Evolutionary conservation across 2,329 filamentous ascomycete species (phyloP), one percentile per base, ranked within the genome.

Genomic region (Mycogone perniciosa): DNA sequence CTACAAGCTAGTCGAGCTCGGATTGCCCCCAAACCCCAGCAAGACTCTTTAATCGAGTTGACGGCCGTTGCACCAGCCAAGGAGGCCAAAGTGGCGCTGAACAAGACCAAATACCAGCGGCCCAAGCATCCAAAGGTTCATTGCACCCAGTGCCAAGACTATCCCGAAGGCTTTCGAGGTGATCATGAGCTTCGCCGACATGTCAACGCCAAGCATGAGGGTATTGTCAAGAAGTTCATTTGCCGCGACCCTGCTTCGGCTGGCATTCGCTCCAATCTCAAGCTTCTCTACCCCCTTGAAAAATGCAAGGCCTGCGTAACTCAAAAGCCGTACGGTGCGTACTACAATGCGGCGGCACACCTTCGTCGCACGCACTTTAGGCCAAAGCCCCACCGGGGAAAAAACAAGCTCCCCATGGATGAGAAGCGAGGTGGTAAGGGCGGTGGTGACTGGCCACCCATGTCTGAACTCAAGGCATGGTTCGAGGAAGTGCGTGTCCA

Each of bases 281-380:
- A 59, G 64, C 81, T 71, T 67, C 76, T 78, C 70, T 79, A 69
- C 47, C 84, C 90, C 38, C 78, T 97, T 33, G 74, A 76, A 46
- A 86, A 86, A 58, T 96, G 91, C 79, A 95, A 95, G 68, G 81
- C 87, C 44, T 97, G 92, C 67, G 79, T 77, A 44, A 77, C 78
- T 41, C 72, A 78, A 50, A 96, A 96, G 73, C 79, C 81, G 52
- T 97, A 97, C 60, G 87, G 87, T 4, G 88, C 88, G 11, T 93
- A 96, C 71, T 96, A 97, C 71, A 97, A 97, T 61, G 92, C 91
- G 0, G 90, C 90, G 0, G 92, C 90, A 0, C 92, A 97, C 65
- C 77, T 97, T 7, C 81, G 91, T 39, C 84, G 92, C 45, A 86
- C 86, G 0, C 92, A 97, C 66, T 97, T 96, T 75, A 88, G 86